Conservation (phyloP, 345 rosid genomes). For the Populus davidiana region DNA sequence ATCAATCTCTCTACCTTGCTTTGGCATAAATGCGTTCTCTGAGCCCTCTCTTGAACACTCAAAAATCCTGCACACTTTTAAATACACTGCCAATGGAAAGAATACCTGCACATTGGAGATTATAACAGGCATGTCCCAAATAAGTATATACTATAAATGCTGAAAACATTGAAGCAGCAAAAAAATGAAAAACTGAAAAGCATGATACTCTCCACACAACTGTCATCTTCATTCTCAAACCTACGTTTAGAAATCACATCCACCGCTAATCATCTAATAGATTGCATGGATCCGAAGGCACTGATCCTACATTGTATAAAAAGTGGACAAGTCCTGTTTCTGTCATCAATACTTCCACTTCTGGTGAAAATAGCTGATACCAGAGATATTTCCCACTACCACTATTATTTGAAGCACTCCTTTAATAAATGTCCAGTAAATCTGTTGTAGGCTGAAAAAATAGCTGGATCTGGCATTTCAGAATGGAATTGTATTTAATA, state of each 20-base stretch:
- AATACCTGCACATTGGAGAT: slow-evolving; percentile 49
- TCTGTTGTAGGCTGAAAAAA: background rate
- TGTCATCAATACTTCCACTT: background rate
- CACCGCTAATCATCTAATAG: background rate
- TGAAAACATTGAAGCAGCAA: background rate
- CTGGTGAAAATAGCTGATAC: background rate
- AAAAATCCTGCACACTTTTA: slow-evolving; percentile 47
- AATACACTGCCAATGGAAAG: slow-evolving; percentile 48
- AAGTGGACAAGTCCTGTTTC: background rate
- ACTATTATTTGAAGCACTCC: background rate
- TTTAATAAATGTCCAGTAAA: background rate
- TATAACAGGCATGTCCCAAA: background rate
- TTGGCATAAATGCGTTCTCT: slow-evolving; percentile 39
- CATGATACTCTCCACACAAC: background rate
- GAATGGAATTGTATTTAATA: background rate
- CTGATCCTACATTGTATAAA: background rate
- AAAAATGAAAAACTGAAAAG: background rate
- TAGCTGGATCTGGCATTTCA: background rate
- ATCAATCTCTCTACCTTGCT: slow-evolving; percentile 56
- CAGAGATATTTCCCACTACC: background rate
- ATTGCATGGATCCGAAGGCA: background rate
- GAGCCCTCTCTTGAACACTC: slow-evolving; percentile 48
- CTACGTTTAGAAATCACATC: background rate
- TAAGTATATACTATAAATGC: background rate
- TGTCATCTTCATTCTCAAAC: background rate